Conservation (phyloP, 2,329 filamentous ascomycete genomes). For the Aspergillus costaricaensis region DNA sequence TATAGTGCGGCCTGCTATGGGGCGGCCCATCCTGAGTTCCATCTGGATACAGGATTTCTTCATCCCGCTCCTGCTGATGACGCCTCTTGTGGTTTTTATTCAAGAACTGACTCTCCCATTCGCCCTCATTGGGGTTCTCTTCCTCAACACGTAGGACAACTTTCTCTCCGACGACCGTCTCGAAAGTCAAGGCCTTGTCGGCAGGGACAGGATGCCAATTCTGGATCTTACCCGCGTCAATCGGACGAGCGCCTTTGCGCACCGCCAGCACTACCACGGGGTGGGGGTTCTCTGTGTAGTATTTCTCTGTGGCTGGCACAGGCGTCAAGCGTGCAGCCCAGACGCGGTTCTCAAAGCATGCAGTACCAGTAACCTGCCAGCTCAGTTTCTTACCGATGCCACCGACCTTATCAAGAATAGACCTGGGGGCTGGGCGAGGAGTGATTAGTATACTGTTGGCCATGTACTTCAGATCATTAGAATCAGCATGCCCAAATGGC, state of each 20-base stretch:
- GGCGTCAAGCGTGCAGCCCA: constrained; percentile 85
- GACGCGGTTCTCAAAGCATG: constrained; percentile 39
- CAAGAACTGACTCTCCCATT: constrained; percentile 64
- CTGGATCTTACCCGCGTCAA: constrained; percentile 78
- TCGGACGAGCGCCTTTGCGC: constrained; percentile 71
- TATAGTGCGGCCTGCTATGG: constrained; percentile 26
- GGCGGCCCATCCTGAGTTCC: constrained; percentile 29
- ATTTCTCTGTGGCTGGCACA: constrained; percentile 64
- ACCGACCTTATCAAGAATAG: constrained; percentile 78
- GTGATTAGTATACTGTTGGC: constrained; percentile 92
- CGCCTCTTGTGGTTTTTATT: constrained; percentile 62
- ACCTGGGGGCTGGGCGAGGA: constrained; percentile 70
- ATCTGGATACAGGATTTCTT: constrained; percentile 45
- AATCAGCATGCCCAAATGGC: constrained; percentile 61
- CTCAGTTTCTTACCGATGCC: constrained; percentile 80
- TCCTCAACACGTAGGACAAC: constrained; percentile 77
- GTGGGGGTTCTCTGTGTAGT: constrained; percentile 76
- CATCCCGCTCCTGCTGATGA: constrained; percentile 60
- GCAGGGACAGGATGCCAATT: constrained; percentile 77
- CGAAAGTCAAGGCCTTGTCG: constrained; percentile 73
- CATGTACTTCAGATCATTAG: constrained; percentile 73
- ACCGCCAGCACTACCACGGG: constrained; percentile 83
- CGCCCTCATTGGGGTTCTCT: constrained; percentile 64
- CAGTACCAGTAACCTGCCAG: constrained; percentile 74
- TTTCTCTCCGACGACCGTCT: constrained; percentile 84